Evolutionary conservation across 208 protist genomes (phyloP).

Genomic region (Leptomonas seymouri): DNA sequence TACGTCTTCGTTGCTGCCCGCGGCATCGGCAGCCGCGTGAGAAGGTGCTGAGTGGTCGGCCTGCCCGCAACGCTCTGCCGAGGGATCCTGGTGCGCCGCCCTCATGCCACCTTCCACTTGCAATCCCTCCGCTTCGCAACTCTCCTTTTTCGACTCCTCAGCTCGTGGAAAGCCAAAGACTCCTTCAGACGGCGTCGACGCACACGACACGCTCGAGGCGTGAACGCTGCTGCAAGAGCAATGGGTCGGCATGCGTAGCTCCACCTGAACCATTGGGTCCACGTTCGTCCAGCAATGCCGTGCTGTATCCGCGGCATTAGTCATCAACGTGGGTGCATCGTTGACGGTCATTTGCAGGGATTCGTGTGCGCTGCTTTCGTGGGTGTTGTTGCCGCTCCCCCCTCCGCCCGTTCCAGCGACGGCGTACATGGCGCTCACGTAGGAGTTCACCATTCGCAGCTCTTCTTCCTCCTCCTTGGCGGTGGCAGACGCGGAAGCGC

Average conservation of each 20-base stretch:
- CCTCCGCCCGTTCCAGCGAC: not conserved
- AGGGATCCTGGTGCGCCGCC: not conserved
- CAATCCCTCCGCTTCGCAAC: no score
- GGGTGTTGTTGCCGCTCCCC: not conserved
- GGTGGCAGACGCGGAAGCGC: not conserved
- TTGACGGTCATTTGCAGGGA: not conserved
- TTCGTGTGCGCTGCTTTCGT: not conserved
- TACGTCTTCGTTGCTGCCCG: constrained; percentile 6
- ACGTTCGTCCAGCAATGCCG: not conserved
- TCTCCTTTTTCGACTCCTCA: not conserved
- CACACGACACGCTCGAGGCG: not conserved
- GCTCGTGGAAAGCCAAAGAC: constrained; percentile 7
- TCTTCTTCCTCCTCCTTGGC: constrained; percentile 11
- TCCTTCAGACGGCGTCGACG: not conserved
- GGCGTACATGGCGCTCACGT: constrained; percentile 28
- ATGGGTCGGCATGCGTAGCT: constrained; percentile 14
- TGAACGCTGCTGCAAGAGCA: not conserved
- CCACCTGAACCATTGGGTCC: constrained; percentile 2
- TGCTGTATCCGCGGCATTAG: not conserved
- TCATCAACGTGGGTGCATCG: not conserved
- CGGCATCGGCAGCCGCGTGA: not conserved
- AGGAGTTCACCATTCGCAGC: constrained; percentile 15
- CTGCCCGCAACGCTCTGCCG: not conserved
- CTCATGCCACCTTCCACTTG: not conserved
- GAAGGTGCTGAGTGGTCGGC: no score